Evolutionary conservation across 345 rosid species (phyloP).

Genomic region (Citrus unshiu): DNA sequence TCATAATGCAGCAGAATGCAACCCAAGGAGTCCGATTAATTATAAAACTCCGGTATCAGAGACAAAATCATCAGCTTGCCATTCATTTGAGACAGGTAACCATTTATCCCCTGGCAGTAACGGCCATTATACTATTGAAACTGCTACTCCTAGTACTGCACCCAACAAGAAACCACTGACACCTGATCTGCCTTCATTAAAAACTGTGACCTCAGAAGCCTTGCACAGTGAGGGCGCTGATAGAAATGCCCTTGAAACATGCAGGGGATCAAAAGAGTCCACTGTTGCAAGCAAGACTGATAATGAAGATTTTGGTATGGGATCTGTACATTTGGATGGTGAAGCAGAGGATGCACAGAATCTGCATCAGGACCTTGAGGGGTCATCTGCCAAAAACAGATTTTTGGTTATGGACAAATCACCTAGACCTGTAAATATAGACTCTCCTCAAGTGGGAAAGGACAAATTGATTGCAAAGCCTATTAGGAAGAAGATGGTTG

Average conservation of each 20-base stretch:
- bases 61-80: slow-evolving; percentile 9
- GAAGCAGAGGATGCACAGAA: slow-evolving; percentile 14
- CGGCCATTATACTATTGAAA: slow-evolving; percentile 15
- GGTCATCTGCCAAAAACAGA: slow-evolving; percentile 24
- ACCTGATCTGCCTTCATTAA: slow-evolving; percentile 18
- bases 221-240: slow-evolving; percentile 11
- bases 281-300: slow-evolving; percentile 13
- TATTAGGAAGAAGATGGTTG: slow-evolving; percentile 38
- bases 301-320: slow-evolving; percentile 2
- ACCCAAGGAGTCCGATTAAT: slow-evolving; percentile 24
- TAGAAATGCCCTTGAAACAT: slow-evolving; percentile 18
- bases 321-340: slow-evolving; percentile 7
- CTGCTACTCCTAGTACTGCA: slow-evolving; percentile 15
- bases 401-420: slow-evolving; percentile 24
- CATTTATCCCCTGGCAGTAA: slow-evolving; percentile 14
- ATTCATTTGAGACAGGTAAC: slow-evolving; percentile 14
- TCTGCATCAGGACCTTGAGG: slow-evolving; percentile 23
- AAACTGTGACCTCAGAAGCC: slow-evolving; percentile 12
- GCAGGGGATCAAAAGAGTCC: slow-evolving; percentile 16
- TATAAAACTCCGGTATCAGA: slow-evolving; percentile 23
- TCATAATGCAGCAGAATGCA: slow-evolving; percentile 25
- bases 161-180: slow-evolving; percentile 15
- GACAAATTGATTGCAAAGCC: slow-evolving; percentile 27
- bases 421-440: slow-evolving; percentile 18
- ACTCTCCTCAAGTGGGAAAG: slow-evolving; percentile 27